Base-by-base conservation (phyloP, 768 basidiomycete species). In the Suillus decipiens region DNA sequence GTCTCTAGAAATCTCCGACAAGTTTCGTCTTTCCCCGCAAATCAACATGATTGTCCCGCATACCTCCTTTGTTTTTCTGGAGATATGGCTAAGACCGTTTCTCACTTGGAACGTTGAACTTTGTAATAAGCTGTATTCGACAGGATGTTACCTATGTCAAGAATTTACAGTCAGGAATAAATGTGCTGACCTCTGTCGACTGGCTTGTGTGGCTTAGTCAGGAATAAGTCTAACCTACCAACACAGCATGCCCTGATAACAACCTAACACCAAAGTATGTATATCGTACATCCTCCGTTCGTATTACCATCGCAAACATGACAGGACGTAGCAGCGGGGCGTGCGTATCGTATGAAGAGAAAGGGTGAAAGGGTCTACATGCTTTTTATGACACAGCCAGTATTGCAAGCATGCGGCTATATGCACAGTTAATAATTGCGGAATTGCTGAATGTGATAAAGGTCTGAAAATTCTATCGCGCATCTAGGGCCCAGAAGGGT, bases 271-370 rank as follows among this genome's bases (percentile, higher is more conserved):
- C 51, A 11, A 56, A 37, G 56, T 57, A 28, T 36, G 24, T 39
- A 41, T 39, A 57, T 39, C 10, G 24, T 28, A 39, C 55, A 57
- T 37, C 28, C 6, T 41, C 17, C 17, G 9, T 41, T 57, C 15
- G 39, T 39, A 63, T 62, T 64, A 55, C 54, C 61, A 43, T 61
- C 22, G 43, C 37, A 28, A 59, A 59, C 64, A 64, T 67, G 43
- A 62, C 62, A 45, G 54, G 59, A 42, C 68, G 63, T 67, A 48
- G 33, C 61, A 53, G 34, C 56, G 59, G 6, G 61, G 62, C 62
- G 24, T 55, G 61, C 28, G 58, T 64, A 68, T 68, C 72, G 45
- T 71, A 59, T 28, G 36, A 41, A 22, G 37, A 39, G 28, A 57
- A 57, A 2, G 56, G 5, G 19, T 10, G 19, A 55, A 28, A n/a